Conservation (phyloP, 2,329 filamentous ascomycete species). For the Botrytis deweyae region DNA sequence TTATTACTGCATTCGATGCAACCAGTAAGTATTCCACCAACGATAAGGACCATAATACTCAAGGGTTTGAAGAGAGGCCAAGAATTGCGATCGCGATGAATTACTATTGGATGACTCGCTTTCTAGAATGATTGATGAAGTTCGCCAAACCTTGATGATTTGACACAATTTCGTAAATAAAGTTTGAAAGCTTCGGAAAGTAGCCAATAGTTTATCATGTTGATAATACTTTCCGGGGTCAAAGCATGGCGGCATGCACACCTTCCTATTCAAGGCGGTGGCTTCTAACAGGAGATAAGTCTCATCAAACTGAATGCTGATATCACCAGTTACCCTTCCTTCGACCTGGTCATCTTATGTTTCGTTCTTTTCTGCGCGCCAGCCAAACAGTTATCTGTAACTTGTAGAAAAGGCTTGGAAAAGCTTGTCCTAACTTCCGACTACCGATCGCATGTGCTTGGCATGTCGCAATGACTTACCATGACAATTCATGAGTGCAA, state of each 20-base stretch:
- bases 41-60: not conserved
- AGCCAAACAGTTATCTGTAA: not conserved
- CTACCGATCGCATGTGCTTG: not conserved
- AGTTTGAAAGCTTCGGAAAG: not conserved
- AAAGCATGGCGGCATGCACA: not conserved
- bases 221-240: not conserved
- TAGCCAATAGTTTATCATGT: not conserved
- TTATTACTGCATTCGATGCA: not conserved
- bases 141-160: not conserved
- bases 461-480: not conserved
- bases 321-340: not conserved
- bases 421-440: conserved; percentile 11
- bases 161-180: not conserved
- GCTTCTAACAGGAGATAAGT: not conserved
- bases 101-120: not conserved
- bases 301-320: not conserved
- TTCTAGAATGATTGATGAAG: not conserved
- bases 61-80: not conserved
- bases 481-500: not conserved
- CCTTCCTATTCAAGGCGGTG: conserved; percentile 9
- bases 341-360: not conserved
- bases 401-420: not conserved
- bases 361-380: not conserved
- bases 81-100: not conserved
- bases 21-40: not conserved